Evolutionary conservation across 768 basidiomycete species (phyloP).

Genomic region (Tricholomella constricta): DNA sequence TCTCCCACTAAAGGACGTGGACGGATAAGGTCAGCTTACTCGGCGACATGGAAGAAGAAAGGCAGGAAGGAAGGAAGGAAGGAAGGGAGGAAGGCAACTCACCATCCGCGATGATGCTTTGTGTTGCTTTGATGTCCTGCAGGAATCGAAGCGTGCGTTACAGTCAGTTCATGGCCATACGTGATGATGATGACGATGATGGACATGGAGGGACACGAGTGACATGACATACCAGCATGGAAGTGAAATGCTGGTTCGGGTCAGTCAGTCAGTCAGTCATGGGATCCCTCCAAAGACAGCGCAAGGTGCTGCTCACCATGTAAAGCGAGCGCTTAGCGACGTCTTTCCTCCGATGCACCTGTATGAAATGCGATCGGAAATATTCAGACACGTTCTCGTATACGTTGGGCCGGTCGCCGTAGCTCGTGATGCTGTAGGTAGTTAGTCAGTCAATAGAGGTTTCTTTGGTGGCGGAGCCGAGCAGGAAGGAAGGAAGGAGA

Average conservation of each 20-base stretch:
- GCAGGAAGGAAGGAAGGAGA: slow-evolving; percentile 3
- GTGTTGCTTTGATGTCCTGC: slow-evolving; percentile 71
- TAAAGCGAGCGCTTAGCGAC: slow-evolving; percentile 59
- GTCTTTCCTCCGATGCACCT: slow-evolving; percentile 71
- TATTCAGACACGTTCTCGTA: slow-evolving; percentile 74
- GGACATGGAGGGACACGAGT: no score
- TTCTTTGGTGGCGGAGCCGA: slow-evolving; percentile 1
- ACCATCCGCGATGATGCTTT: slow-evolving; percentile 66
- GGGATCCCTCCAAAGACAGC: neutral
- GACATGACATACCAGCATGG: slow-evolving; percentile 55
- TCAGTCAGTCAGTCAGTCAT: neutral
- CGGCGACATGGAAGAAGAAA: neutral
- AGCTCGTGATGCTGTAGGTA: slow-evolving; percentile 79
- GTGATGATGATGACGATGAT: no score
- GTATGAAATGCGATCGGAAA: slow-evolving; percentile 83
- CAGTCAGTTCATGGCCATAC: neutral
- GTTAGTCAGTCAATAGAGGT: neutral
- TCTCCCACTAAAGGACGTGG: slow-evolving; percentile 59
- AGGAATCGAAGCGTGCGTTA: slow-evolving; percentile 3
- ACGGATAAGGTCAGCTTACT: slow-evolving; percentile 1
- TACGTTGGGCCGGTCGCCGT: slow-evolving; percentile 69
- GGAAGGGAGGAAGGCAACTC: slow-evolving; percentile 17
- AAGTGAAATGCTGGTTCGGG: slow-evolving; percentile 59
- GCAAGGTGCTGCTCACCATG: slow-evolving; percentile 45
- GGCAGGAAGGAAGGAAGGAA: neutral